A percentile compares a stretch with the other conserved stretches of the same genome.
Evolutionary conservation across 192 early-diverging fungal species (phyloP).

Genomic region (Linnemannia exigua): DNA sequence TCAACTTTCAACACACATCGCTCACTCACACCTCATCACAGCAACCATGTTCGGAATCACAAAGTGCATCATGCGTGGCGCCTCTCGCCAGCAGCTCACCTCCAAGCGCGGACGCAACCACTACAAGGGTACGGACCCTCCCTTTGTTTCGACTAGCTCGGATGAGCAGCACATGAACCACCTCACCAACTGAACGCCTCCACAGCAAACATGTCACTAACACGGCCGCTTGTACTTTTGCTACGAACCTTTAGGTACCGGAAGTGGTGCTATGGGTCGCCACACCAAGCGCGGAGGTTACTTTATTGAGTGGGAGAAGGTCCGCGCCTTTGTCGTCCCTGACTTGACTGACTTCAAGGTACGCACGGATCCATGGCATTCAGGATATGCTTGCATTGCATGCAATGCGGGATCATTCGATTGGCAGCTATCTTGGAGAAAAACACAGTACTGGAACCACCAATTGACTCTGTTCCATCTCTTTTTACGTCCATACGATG

Average conservation of each 20-base stretch:
- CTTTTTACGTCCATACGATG: not conserved
- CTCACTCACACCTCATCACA: not conserved
- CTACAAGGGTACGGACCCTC: conserved; percentile 65
- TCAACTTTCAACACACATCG: not conserved
- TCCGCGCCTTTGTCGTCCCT: conserved; percentile 73
- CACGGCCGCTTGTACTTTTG: not conserved
- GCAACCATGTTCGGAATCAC: conserved; percentile 70
- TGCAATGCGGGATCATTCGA: no score
- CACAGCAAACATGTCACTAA: not conserved
- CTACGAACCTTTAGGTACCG: conserved; percentile 60
- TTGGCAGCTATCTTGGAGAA: not conserved
- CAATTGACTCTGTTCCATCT: not conserved
- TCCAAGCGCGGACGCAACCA: conserved; percentile 72
- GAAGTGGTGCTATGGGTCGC: conserved; percentile 73
- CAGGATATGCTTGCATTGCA: no score
- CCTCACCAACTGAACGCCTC: not conserved
- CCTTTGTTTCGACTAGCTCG: not conserved
- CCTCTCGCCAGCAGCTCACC: conserved; percentile 65
- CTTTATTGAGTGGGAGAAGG: conserved; percentile 69
- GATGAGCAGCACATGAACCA: not conserved
- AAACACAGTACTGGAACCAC: not conserved
- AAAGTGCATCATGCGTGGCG: conserved; percentile 65
- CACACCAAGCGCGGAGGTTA: conserved; percentile 75
- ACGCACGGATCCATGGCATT: conserved; percentile 3
- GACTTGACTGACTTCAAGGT: conserved; percentile 69